Base-by-base conservation (phyloP, 768 basidiomycete genomes). In the Pholiota conissans region DNA sequence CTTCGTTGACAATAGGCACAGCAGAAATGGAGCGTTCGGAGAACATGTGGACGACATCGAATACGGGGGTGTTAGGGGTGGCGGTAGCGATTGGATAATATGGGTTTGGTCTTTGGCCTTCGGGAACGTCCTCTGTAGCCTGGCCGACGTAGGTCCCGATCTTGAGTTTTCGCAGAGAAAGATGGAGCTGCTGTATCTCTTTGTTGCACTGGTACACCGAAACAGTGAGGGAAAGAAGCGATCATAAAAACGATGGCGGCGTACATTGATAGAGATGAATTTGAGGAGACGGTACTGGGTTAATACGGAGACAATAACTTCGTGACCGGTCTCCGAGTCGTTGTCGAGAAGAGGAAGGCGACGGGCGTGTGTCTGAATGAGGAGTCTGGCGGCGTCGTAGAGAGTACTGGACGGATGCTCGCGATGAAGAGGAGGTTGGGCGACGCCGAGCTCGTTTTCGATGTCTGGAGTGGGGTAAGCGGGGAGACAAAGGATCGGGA, bases 1-100 rank as follows among this genome's bases (percentile, higher is more conserved):
- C 83, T 57, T 90, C 85, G 65, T 99, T 93, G 28, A 98, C 82
- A 68, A 99, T 98, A 7, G 97, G 97, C 5, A 99, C 96, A 5
- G 96, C 96, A 8, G 93, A 95, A 63, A 99, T 97, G 26, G 95
- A 89, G 40, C 90, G 84, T 71, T 95, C 91, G 0, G 93, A 96
- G 71, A 98, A 98, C 90, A 96, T 94, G 68, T 99, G 97, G 2
- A 98, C 97, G 58, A 98, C 94, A 67, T 98, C 95, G 65, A 97
- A 98, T 2, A 99, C 97, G 27, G 91, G 90, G 0, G 96, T 97
- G 56, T 86, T 77, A 66, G 96, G 78, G 29, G 87, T 95, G 10
- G 96, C 96, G 0, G 95, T 97, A 5, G 92, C 90, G 56, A 98
- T 87, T 2, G 97, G 97, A 70, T 89, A 83, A 72, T 87, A 98